Percentiles rank a stretch among this genome's conserved stretches.
Evolutionary conservation across 2,329 filamentous ascomycete species (phyloP).

Genomic region (Trichophyton benhamiae): DNA sequence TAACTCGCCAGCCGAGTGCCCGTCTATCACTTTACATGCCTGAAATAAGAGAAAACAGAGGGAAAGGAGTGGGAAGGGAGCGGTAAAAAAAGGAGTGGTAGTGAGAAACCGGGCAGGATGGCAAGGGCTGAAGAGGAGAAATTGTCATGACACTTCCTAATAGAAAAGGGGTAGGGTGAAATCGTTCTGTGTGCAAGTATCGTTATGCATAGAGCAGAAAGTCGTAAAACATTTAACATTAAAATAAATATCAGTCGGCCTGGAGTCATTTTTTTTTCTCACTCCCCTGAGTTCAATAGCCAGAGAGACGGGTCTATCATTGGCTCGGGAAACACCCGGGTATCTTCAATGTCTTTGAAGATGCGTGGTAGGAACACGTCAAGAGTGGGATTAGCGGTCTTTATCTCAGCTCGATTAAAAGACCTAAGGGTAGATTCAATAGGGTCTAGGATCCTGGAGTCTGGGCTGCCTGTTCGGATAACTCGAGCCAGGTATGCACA

Average conservation of each 20-base stretch:
- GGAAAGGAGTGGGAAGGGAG: not conserved
- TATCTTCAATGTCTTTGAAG: slow-evolving; percentile 3
- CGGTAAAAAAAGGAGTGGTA: not conserved
- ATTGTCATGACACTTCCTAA: not conserved
- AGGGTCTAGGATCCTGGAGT: not conserved
- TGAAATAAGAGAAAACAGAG: not conserved
- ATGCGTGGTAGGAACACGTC: slow-evolving; percentile 2
- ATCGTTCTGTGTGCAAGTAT: not conserved
- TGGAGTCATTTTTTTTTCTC: not conserved
- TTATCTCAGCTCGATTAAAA: slow-evolving; percentile 2
- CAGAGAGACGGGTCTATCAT: slow-evolving; percentile 2
- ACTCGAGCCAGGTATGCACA: slow-evolving; percentile 3
- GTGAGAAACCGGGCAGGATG: not conserved
- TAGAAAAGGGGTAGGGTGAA: not conserved
- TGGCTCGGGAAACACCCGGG: not conserved
- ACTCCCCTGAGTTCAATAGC: slow-evolving; percentile 2
- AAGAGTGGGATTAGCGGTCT: slow-evolving; percentile 1
- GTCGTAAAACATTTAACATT: not conserved
- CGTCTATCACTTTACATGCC: not conserved
- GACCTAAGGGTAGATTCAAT: not conserved
- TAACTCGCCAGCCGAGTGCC: not conserved
- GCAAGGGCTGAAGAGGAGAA: not conserved
- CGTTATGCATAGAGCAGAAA: not conserved
- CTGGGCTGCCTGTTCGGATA: slow-evolving; percentile 1
- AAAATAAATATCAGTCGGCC: not conserved